Evolutionary conservation across 257 asterid genomes (phyloP).

Genomic region (Rauvolfia tetraphylla): DNA sequence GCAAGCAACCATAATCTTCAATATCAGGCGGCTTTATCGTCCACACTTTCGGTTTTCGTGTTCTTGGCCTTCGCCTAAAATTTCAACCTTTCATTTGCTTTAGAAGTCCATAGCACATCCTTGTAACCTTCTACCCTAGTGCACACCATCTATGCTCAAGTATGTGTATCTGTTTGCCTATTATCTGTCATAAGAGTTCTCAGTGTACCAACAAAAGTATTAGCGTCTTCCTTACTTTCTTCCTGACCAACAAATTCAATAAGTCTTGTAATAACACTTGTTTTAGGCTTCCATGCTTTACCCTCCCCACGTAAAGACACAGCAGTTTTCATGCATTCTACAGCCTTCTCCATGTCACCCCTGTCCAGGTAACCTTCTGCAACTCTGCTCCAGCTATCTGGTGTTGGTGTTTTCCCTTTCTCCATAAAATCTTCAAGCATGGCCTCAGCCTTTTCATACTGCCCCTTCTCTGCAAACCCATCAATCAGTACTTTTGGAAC

Average conservation of each 20-base stretch:
- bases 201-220: conserved; percentile 32
- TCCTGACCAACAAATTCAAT: conserved; percentile 40
- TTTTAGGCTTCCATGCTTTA: conserved; percentile 35
- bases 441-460: conserved; percentile 54
- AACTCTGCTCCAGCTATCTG: conserved; percentile 53
- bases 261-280: conserved; percentile 28
- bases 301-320: conserved; percentile 28
- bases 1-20: neutral
- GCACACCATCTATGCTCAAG: neutral
- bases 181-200: conserved; percentile 26
- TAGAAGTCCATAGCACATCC: neutral
- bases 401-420: conserved; percentile 34
- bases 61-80: neutral
- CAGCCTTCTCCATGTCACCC: conserved; percentile 42
- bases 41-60: neutral
- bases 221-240: conserved; percentile 36
- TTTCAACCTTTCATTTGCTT: neutral
- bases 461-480: conserved; percentile 48
- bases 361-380: conserved; percentile 56
- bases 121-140: neutral
- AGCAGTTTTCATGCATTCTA: conserved; percentile 47
- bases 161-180: conserved; percentile 29
- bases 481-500: conserved; percentile 49
- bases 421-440: conserved; percentile 41
- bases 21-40: neutral